A percentile compares a stretch with the other conserved stretches of the same genome.
These are phyloP conservation scores for Phoenix roebelenii DNA, from an alignment of 176 grass and related monocot species.

Conservation along the genomic window DNA sequence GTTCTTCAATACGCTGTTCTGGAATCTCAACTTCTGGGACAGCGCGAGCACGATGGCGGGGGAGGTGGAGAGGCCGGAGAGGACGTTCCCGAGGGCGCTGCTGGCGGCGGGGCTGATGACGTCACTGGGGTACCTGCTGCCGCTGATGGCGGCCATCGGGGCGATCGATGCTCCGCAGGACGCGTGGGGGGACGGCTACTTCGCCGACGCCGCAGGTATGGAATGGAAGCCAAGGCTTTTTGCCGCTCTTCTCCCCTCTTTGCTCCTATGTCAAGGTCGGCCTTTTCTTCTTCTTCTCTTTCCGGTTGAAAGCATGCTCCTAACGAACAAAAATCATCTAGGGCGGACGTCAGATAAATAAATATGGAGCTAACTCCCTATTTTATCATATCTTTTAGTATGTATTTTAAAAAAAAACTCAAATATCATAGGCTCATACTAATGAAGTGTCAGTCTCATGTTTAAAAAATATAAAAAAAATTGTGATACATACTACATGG, in stretches of 20 bases:
- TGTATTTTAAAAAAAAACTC: too few relatives aligned
- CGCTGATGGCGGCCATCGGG: slow-evolving; percentile 67
- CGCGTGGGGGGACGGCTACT: slow-evolving; percentile 55
- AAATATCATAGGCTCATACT: too few relatives aligned
- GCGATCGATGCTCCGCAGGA: slow-evolving; percentile 39
- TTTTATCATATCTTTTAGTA: too few relatives aligned
- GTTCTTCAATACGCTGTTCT: slow-evolving; percentile 85
- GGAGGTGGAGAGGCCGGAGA: slow-evolving; percentile 54
- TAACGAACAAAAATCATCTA: too few relatives aligned
- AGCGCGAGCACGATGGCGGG: slow-evolving; percentile 76
- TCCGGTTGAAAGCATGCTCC: too few relatives aligned
- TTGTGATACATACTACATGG: too few relatives aligned
- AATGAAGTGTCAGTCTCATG: too few relatives aligned
- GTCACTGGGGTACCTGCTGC: slow-evolving; percentile 51
- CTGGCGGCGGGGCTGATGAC: slow-evolving; percentile 48
- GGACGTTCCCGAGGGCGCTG: slow-evolving; percentile 60
- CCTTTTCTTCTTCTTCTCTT: too few relatives aligned
- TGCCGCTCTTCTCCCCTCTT: not conserved
- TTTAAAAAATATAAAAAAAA: too few relatives aligned
- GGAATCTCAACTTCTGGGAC: slow-evolving; percentile 93
- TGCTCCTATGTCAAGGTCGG: too few relatives aligned
- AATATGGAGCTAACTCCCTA: too few relatives aligned
- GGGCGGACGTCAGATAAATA: too few relatives aligned
- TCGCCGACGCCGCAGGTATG: slow-evolving; percentile 64
- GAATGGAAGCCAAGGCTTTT: not conserved